These are phyloP conservation scores for Aleurites moluccanus DNA, from an alignment of 441 rosid species.

Conservation along the genomic window DNA sequence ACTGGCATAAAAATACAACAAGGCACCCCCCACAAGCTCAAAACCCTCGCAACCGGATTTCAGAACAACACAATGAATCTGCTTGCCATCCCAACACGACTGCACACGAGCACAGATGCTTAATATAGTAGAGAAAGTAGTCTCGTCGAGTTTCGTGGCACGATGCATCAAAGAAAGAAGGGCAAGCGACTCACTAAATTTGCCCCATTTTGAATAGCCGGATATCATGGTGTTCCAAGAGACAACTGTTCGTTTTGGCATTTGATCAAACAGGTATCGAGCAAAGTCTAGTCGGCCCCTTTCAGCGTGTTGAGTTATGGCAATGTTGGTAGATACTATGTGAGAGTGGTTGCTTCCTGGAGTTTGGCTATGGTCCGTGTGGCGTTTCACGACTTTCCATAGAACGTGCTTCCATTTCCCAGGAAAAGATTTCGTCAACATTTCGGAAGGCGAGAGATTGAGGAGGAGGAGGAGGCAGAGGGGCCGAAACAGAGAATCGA, in stretches of 20 bases:
- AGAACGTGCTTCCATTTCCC: slow-evolving; percentile 20
- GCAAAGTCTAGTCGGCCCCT: slow-evolving; percentile 33
- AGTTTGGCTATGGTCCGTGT: neutral
- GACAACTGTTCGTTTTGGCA: slow-evolving; percentile 40
- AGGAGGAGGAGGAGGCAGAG: neutral
- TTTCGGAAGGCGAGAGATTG: neutral
- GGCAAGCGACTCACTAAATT: slow-evolving; percentile 29
- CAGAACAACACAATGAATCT: slow-evolving; percentile 35
- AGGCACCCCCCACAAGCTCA: slow-evolving; percentile 45
- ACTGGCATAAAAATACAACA: slow-evolving; percentile 44
- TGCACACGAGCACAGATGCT: slow-evolving; percentile 18
- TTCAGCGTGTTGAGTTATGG: slow-evolving; percentile 4
- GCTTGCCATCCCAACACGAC: slow-evolving; percentile 31
- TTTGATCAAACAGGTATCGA: slow-evolving; percentile 44
- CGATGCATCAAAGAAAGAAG: slow-evolving; percentile 38
- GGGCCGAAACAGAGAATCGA: no score
- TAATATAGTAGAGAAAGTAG: slow-evolving; percentile 1
- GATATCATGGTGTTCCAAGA: slow-evolving; percentile 48
- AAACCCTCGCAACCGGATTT: slow-evolving; percentile 38
- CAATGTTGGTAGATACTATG: slow-evolving; percentile 33
- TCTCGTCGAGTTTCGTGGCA: neutral
- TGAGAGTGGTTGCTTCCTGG: neutral
- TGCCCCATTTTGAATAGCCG: slow-evolving; percentile 37
- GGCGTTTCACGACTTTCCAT: slow-evolving; percentile 15
- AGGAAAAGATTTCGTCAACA: slow-evolving; percentile 12